Conservation (phyloP, 78 protist genomes). For the Thecamonas trahens region DNA sequence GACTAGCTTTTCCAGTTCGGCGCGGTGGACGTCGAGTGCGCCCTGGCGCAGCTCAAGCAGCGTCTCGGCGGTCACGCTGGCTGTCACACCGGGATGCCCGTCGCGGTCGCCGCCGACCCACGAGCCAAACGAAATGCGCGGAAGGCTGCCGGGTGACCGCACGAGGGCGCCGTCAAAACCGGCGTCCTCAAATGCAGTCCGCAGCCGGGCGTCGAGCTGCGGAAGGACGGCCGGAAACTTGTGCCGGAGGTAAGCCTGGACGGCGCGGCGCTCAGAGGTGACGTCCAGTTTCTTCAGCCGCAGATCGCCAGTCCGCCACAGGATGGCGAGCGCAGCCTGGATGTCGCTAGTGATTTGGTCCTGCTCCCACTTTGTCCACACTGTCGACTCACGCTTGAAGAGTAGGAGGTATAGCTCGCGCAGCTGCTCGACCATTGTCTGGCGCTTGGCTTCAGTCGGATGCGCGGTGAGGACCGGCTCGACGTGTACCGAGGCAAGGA, state of each 20-base stretch:
- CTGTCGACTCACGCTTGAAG: background rate
- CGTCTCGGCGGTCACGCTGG: slow-evolving; percentile 28
- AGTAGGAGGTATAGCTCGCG: slow-evolving; percentile 20
- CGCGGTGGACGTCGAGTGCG: slow-evolving; percentile 32
- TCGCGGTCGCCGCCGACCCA: slow-evolving; percentile 83
- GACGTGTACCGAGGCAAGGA: no score
- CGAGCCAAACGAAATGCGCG: slow-evolving; percentile 21
- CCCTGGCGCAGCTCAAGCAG: slow-evolving; percentile 21
- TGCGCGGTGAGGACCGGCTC: slow-evolving; percentile 77
- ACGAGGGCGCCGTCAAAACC: slow-evolving; percentile 20
- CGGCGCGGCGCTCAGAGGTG: slow-evolving; percentile 59
- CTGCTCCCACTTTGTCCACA: slow-evolving; percentile 19
- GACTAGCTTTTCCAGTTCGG: slow-evolving; percentile 28
- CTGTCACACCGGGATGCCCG: slow-evolving; percentile 72
- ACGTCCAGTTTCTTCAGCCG: slow-evolving; percentile 45
- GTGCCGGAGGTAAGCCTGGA: slow-evolving; percentile 35
- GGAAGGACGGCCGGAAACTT: no score
- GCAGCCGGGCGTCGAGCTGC: no score
- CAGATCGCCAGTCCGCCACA: slow-evolving; percentile 48
- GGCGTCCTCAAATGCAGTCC: no score
- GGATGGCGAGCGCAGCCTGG: slow-evolving; percentile 8
- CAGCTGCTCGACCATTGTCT: slow-evolving; percentile 44
- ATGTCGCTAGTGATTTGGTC: slow-evolving; percentile 16
- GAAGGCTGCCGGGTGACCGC: background rate
- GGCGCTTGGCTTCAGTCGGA: slow-evolving; percentile 68